These are phyloP conservation scores for Yarrowia sp. DNA, from an alignment of 805 yeast species.

Conservation along the genomic window DNA sequence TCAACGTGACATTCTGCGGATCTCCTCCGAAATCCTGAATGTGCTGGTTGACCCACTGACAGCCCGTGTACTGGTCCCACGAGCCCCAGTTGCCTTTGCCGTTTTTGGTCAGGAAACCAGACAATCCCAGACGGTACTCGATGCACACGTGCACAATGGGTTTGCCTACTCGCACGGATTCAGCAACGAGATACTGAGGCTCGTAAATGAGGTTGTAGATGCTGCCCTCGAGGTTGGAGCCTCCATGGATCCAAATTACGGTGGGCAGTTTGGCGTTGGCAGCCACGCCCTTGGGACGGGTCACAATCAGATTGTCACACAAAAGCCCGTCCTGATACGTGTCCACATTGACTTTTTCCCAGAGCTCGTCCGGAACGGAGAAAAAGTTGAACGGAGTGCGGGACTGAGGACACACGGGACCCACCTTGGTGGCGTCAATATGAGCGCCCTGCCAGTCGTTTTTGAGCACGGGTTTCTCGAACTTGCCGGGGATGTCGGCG, in stretches of 20 bases:
- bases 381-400: constrained; percentile 46
- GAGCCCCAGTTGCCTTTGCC: constrained; percentile 54
- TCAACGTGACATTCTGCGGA: constrained; percentile 53
- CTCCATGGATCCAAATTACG: constrained; percentile 53
- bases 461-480: constrained; percentile 16
- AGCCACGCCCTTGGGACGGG: constrained; percentile 43
- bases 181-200: constrained; percentile 46
- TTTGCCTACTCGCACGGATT: constrained; percentile 42
- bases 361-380: constrained; percentile 81
- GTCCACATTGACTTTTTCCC: constrained; percentile 60
- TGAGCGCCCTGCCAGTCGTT: constrained; percentile 20
- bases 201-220: constrained; percentile 47
- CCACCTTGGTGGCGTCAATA: constrained; percentile 18
- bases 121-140: constrained; percentile 52
- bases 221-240: constrained; percentile 51
- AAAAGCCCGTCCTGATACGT: constrained; percentile 46
- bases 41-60: constrained; percentile 56
- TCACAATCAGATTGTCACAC: constrained; percentile 49
- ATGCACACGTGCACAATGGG: constrained; percentile 52
- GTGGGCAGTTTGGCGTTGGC: constrained; percentile 47
- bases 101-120: constrained; percentile 54
- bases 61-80: constrained; percentile 57
- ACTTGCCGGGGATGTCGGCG: constrained; percentile 32
- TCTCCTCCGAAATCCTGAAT: constrained; percentile 59
- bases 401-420: constrained; percentile 26